Evolutionary conservation across 148 eudicot species (phyloP).

Genomic region (Vaccinium corymbosum): DNA sequence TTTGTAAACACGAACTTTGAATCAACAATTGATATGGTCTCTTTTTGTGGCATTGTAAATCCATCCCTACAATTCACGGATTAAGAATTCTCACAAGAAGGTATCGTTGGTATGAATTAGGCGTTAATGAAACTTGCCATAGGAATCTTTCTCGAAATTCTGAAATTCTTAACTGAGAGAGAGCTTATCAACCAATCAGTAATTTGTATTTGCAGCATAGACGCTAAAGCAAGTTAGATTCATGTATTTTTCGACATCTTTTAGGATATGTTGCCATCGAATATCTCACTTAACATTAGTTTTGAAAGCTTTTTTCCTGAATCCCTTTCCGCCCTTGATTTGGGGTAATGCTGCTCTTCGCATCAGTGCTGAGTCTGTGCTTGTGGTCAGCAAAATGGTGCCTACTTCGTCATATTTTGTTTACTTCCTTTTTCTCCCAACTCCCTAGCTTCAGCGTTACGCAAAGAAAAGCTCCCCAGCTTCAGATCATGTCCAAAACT

Average conservation of each 20-base stretch:
- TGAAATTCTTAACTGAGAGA: no score
- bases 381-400: neutral
- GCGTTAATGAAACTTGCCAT: no score
- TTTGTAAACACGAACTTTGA: neutral
- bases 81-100: neutral
- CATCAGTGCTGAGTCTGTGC: neutral
- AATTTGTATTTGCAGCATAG: neutral
- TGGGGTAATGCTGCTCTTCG: neutral
- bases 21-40: neutral
- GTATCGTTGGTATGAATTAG: neutral
- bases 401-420: neutral
- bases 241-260: neutral
- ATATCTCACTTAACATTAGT: neutral
- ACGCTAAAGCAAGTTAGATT: neutral
- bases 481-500: neutral
- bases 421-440: neutral
- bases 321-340: neutral
- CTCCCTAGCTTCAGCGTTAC: neutral
- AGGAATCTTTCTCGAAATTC: no score
- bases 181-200: neutral
- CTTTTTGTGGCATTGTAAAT: neutral
- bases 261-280: neutral
- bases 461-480: neutral
- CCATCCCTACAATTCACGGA: neutral
- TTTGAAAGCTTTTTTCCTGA: neutral